Percentiles rank a stretch among this genome's conserved stretches.
Evolutionary conservation across 164 flowering plant genomes (phyloP).

Genomic region (Vitis labrusca): DNA sequence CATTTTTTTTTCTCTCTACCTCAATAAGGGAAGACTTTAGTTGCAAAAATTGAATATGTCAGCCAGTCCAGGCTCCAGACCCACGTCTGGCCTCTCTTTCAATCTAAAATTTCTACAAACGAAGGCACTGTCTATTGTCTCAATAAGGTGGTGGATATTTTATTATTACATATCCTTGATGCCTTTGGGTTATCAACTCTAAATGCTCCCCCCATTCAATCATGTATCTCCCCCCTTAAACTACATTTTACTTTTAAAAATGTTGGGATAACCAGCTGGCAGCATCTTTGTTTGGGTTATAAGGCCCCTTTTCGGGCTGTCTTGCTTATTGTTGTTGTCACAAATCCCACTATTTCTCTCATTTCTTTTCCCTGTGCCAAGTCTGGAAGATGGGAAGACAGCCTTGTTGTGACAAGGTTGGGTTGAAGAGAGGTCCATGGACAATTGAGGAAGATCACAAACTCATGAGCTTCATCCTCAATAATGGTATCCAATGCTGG

Average conservation of each 20-base stretch:
- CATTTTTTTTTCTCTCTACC: slow-evolving; percentile 1
- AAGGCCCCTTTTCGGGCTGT: slow-evolving; percentile 16
- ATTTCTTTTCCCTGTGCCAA: slow-evolving; percentile 5
- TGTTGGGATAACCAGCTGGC: slow-evolving; percentile 47
- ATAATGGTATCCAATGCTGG: slow-evolving; percentile 85
- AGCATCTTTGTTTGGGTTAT: slow-evolving; percentile 47
- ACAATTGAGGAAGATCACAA: slow-evolving; percentile 81
- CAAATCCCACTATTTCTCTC: neutral
- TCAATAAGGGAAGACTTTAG: slow-evolving; percentile 26
- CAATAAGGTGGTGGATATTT: slow-evolving; percentile 13
- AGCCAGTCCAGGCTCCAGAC: slow-evolving; percentile 29
- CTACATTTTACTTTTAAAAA: slow-evolving; percentile 18
- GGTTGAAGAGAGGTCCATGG: slow-evolving; percentile 84
- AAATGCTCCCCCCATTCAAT: slow-evolving; percentile 31
- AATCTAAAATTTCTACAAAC: slow-evolving; percentile 9
- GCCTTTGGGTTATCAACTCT: slow-evolving; percentile 11
- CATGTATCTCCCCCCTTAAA: slow-evolving; percentile 35
- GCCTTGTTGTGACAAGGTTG: slow-evolving; percentile 78
- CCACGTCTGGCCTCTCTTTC: slow-evolving; percentile 29
- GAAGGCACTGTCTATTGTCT: slow-evolving; percentile 14
- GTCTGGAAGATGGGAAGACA: slow-evolving; percentile 58
- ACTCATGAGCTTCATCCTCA: slow-evolving; percentile 68
- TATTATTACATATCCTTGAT: slow-evolving; percentile 8
- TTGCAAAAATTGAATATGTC: slow-evolving; percentile 13
- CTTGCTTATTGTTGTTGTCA: neutral